phyloP scores from a whole-genome alignment of 2,329 filamentous ascomycete genomes.

The Fusarium succisae region DNA sequence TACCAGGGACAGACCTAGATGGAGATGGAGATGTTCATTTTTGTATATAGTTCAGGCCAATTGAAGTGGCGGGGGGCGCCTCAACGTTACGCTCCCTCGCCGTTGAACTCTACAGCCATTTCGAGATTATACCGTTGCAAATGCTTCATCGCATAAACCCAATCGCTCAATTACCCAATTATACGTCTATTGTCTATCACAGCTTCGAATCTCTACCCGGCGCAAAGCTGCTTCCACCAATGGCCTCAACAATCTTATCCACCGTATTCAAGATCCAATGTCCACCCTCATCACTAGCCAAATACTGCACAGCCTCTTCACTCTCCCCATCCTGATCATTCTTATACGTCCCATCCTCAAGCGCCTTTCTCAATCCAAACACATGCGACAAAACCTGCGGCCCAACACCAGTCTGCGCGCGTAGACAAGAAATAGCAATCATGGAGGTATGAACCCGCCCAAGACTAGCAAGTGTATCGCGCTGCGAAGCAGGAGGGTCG shows the following conservation, averaged over 20 bases:
- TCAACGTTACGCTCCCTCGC: background rate
- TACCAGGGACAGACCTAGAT: slow-evolving; percentile 25
- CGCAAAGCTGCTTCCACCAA: slow-evolving; percentile 56
- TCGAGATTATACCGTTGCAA: background rate
- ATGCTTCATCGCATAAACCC: background rate
- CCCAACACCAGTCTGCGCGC: slow-evolving; percentile 82
- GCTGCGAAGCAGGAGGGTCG: slow-evolving; percentile 64
- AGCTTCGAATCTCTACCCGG: slow-evolving; percentile 36
- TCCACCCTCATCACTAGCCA: slow-evolving; percentile 57
- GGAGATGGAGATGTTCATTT: fast-evolving
- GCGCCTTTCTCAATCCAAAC: slow-evolving; percentile 80
- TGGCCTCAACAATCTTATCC: slow-evolving; percentile 55
- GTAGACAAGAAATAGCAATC: slow-evolving; percentile 77
- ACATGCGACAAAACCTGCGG: slow-evolving; percentile 85
- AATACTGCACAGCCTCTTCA: slow-evolving; percentile 50
- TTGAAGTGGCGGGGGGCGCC: background rate
- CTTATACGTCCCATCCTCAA: slow-evolving; percentile 70
- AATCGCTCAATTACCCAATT: background rate
- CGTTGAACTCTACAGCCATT: background rate
- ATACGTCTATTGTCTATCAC: background rate
- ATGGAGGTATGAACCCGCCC: slow-evolving; percentile 78
- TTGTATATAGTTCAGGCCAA: background rate
- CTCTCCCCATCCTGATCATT: slow-evolving; percentile 47
- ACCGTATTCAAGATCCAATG: slow-evolving; percentile 58
- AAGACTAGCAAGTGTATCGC: slow-evolving; percentile 60